phyloP scores from a whole-genome alignment of 345 rosid species.

The Anacardium occidentale region DNA sequence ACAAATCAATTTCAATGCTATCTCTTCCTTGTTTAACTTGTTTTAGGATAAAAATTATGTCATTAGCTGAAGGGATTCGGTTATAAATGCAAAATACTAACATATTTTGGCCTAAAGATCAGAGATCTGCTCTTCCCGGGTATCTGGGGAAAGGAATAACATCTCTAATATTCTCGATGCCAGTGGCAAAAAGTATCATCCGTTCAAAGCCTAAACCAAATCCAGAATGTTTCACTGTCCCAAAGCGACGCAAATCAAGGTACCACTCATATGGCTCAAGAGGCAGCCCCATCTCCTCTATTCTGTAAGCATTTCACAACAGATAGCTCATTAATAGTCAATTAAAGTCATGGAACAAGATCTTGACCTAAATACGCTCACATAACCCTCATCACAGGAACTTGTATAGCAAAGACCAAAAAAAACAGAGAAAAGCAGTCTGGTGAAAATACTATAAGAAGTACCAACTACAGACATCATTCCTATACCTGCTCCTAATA shows the following conservation, averaged over 20 bases:
- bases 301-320: conserved; percentile 39
- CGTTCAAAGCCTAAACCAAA: conserved; percentile 92
- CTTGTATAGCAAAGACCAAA: background rate
- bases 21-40: background rate
- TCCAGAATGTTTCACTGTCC: conserved; percentile 87
- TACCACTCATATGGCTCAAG: conserved; percentile 89
- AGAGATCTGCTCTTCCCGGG: conserved; percentile 95
- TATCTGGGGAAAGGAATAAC: conserved; percentile 92
- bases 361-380: background rate
- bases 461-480: conserved; percentile 1
- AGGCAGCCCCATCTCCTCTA: conserved; percentile 71
- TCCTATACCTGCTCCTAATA: conserved; percentile 58
- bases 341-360: background rate
- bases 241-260: conserved; percentile 79
- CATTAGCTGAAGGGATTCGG: background rate
- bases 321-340: background rate
- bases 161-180: conserved; percentile 87
- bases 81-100: background rate
- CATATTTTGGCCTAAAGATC: conserved; percentile 23
- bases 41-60: background rate
- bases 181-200: conserved; percentile 92
- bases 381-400: background rate
- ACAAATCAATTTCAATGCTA: background rate
- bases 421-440: background rate
- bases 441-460: background rate